Evolutionary conservation across 495 filamentous ascomycete genomes (phyloP), one percentile per base, ranked within the genome.

Genomic region (Talaromyces stipitatus): DNA sequence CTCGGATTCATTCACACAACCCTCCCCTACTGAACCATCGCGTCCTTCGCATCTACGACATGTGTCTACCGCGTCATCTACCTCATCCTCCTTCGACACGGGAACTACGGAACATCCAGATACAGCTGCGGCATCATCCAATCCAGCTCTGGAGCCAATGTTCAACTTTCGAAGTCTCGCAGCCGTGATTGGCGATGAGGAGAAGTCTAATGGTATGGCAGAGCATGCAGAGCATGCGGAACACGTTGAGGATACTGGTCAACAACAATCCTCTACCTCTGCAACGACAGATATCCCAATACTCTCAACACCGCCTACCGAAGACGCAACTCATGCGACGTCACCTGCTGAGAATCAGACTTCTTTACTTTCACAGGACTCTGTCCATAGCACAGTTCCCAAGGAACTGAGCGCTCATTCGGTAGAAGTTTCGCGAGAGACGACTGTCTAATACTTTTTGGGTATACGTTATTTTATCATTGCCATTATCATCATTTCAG

Each of bases 121-220:
- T 63, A 60, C 60, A 41, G 70, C 58, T 61, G 50, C 60, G 58
- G 70, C n/a, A 64, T 66, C 22, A 7, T 80, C 75, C 23, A 81
- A 76, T 59, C 71, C 79, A 1, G 79, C 82, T 47, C 69, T 75
- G 0, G 92, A 96, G 62, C 83, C 89, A 2, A 83, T 95, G 83
- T 92, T 95, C 73, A 96, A 95, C 68, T 96, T 97, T 63, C 77
- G 88, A 54, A 96, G 90, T 61, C 74, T 97, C 24, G 89, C 89
- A 3, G 89, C 87, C 58, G 87, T 96, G 64, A 91, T 96, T 54
- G 89, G 85, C 3, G 74, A 83, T 29, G 85, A 87, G 54, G 82
- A 85, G n/a, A 77, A 76, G 53, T 20, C 48, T 2, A 26, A 23
- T 14, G 27, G 48, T 12, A 4, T 51, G 12, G 58, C 65, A 2